Percentiles rank a stretch among this genome's conserved stretches.
Conservation (phyloP, 1,139 yeast genomes). For the Blastobotrys malaysiensis region DNA sequence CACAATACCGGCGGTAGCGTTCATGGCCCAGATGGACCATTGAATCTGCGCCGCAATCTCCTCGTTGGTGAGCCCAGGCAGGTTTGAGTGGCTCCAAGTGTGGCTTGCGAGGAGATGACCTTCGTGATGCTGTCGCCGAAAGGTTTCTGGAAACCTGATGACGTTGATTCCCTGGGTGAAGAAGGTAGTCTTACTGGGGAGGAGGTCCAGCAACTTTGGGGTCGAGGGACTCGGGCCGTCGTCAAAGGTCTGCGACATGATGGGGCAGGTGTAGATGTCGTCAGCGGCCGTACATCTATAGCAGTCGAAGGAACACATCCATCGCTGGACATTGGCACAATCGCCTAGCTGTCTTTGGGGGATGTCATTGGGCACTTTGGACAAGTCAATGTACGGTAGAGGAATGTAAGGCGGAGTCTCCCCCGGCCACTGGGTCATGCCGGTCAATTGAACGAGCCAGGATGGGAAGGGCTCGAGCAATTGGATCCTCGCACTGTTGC, state of each 20-base stretch:
- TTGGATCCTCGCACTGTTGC: conserved; percentile 5
- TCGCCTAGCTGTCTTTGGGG: conserved; percentile 53
- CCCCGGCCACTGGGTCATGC: conserved; percentile 75
- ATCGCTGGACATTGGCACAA: conserved; percentile 47
- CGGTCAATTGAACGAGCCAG: conserved; percentile 76
- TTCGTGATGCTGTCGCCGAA: conserved; percentile 45
- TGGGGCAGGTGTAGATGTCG: conserved; percentile 70
- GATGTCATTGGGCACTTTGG: conserved; percentile 42
- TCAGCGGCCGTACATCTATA: conserved; percentile 70
- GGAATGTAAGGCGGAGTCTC: conserved; percentile 83
- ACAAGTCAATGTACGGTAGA: conserved; percentile 59
- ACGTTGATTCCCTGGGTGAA: conserved; percentile 82
- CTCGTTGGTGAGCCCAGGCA: conserved; percentile 73
- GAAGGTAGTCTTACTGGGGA: conserved; percentile 61
- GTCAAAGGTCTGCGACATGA: conserved; percentile 80
- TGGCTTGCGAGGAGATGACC: conserved; percentile 87
- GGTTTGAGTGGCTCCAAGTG: conserved; percentile 87
- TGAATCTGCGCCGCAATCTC: conserved; percentile 81
- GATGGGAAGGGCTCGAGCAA: conserved; percentile 47
- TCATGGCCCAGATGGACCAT: conserved; percentile 98
- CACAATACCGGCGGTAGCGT: conserved; percentile 83
- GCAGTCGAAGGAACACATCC: conserved; percentile 81
- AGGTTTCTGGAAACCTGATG: conserved; percentile 68
- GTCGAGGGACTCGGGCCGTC: conserved; percentile 89
- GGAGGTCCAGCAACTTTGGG: conserved; percentile 46